Evolutionary conservation across 768 basidiomycete species (phyloP).

Genomic region (Suillus variegatus): DNA sequence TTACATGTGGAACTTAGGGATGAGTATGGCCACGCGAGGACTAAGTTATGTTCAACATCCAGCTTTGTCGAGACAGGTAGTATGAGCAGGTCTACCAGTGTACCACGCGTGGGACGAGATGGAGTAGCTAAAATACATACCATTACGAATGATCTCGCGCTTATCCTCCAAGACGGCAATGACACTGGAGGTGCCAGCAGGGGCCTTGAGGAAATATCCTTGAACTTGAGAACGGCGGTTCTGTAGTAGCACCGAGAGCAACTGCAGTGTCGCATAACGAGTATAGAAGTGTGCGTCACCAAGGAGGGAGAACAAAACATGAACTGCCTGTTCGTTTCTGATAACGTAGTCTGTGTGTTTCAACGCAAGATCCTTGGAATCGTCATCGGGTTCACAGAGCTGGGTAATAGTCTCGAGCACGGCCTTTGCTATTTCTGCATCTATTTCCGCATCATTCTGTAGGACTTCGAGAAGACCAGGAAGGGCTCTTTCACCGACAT

Average conservation of each 20-base stretch:
- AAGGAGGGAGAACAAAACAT: conserved; percentile 77
- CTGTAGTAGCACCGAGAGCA: conserved; percentile 75
- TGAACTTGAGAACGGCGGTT: conserved; percentile 84
- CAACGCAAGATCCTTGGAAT: conserved; percentile 66
- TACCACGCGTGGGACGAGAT: neutral
- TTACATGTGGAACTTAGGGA: neutral
- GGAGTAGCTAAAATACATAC: conserved; percentile 41
- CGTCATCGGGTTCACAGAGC: conserved; percentile 80
- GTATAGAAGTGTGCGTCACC: conserved; percentile 80
- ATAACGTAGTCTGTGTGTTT: conserved; percentile 84
- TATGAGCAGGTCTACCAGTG: conserved; percentile 10
- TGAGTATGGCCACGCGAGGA: neutral
- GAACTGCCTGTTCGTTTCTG: conserved; percentile 65
- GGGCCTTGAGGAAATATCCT: conserved; percentile 86
- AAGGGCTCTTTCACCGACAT: conserved; percentile 81
- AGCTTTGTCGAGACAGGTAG: conserved; percentile 4
- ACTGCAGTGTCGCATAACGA: conserved; percentile 82
- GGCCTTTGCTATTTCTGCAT: conserved; percentile 91
- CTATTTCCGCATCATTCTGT: conserved; percentile 85
- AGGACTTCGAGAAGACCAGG: conserved; percentile 78
- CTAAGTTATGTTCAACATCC: conserved; percentile 1
- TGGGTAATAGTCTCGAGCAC: conserved; percentile 85
- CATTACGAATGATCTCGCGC: conserved; percentile 86
- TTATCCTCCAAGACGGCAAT: conserved; percentile 80
- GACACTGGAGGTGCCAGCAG: conserved; percentile 73